Evolutionary conservation across 306 rosid species (phyloP), one percentile per base, ranked within the genome.

Genomic region (Pueraria montana): DNA sequence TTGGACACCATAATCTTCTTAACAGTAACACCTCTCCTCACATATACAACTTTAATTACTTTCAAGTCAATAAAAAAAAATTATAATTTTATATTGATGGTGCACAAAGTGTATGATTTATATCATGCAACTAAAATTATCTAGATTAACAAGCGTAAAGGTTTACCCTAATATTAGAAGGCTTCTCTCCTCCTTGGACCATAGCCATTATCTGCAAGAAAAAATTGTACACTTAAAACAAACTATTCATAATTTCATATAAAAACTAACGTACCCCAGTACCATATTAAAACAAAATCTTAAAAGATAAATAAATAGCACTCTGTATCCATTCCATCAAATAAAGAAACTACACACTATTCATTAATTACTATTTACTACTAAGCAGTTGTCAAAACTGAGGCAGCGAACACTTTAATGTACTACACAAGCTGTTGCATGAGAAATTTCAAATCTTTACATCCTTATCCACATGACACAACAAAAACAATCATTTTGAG

Each of bases 101-200:
- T 17, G 81, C 78, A 63, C 8, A 46, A 77, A 42, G 55, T 18
- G 53, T 59, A 77, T 56, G 76, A 13, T 72, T 80, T 72, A 77
- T 24, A 77, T 24, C 14, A 32, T 38, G 79, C 79, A 84, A 68
- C 18, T 53, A 58, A 55, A 18, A 65, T 73, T 53, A 77, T 81
- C 77, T 21, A 53, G 80, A 26, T 14, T 27, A 65, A 80, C 59
- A 61, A 67, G 84, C 59, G 50, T 32, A 24, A 59, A 24, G 78
- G 63, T 40, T 90, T 89, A 96, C 99, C 87, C 91, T 94, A 86
- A 84, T 89, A 87, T 96, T 91, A 58, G 94, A 75, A 85, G 98
- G 90, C 86, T 86, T 91, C 84, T 96, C 98, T 87, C 97, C 98
- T 88, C 97, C 88, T 85, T 92, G 99, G 74, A 92, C 91, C 97